Conservation (phyloP, 2,329 filamentous ascomycete genomes). For the Paraphaeosphaeria sporulosa region DNA sequence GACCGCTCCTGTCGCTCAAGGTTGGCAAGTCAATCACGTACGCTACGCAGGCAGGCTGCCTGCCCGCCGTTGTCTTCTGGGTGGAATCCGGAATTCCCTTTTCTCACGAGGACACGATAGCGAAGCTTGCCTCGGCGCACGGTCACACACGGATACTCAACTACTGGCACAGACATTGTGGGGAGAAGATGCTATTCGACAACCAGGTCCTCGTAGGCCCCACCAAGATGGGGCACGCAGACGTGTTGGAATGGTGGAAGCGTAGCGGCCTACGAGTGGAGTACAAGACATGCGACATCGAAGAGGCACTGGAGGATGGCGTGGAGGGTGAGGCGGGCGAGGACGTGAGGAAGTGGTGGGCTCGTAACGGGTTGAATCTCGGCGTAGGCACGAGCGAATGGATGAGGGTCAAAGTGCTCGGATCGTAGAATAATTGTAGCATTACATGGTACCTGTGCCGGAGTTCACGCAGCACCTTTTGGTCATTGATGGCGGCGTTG, state of each 20-base stretch:
- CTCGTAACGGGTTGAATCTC: conserved; percentile 79
- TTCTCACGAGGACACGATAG: conserved; percentile 80
- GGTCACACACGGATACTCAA: conserved; percentile 85
- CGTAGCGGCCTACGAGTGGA: conserved; percentile 78
- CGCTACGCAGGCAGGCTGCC: conserved; percentile 82
- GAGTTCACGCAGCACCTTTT: background rate
- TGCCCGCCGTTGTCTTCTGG: conserved; percentile 86
- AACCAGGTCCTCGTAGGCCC: conserved; percentile 84
- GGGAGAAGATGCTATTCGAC: conserved; percentile 81
- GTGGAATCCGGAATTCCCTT: conserved; percentile 80
- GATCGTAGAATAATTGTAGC: conserved; percentile 29
- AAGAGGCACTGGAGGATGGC: conserved; percentile 91
- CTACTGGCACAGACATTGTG: conserved; percentile 78
- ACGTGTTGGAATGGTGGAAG: conserved; percentile 93
- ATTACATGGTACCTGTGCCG: background rate
- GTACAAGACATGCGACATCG: conserved; percentile 94
- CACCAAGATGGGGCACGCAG: conserved; percentile 84
- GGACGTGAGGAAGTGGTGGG: conserved; percentile 86
- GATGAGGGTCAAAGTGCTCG: conserved; percentile 81
- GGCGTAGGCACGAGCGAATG: conserved; percentile 85
- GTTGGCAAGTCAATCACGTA: conserved; percentile 85
- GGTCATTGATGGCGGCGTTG: background rate
- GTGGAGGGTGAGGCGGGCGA: conserved; percentile 72
- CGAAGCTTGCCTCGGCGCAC: conserved; percentile 83
- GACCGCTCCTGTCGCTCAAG: conserved; percentile 65